Evolutionary conservation across 441 rosid genomes (phyloP).

Genomic region (Heliophila coronopifolia): DNA sequence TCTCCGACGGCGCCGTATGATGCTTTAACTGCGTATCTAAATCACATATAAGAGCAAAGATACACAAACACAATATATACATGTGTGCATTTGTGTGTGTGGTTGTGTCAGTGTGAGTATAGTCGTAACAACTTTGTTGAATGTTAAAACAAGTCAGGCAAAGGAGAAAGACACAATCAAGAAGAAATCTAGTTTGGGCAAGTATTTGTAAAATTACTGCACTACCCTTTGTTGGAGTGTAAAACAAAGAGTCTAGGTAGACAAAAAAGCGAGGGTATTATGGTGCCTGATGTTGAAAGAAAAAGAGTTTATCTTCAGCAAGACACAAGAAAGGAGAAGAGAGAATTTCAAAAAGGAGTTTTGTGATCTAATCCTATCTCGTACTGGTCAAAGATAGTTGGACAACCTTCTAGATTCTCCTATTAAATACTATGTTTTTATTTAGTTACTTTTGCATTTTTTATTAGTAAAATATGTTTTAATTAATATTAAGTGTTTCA

Average conservation of each 20-base stretch:
- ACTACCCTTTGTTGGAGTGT: too few species aligned
- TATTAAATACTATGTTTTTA: too few species aligned
- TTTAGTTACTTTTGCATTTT: too few species aligned
- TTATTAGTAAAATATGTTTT: too few species aligned
- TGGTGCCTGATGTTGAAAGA: background rate
- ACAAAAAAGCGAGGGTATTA: background rate
- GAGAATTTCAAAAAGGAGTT: background rate
- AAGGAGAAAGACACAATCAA: background rate
- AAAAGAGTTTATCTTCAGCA: constrained; percentile 9
- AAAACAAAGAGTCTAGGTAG: too few species aligned
- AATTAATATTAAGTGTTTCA: too few species aligned
- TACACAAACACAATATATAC: background rate
- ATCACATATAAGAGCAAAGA: constrained; percentile 1
- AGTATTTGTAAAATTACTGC: background rate
- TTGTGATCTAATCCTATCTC: constrained; percentile 5
- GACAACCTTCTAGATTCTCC: constrained; percentile 22
- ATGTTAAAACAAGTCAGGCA: background rate
- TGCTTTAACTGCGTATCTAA: background rate
- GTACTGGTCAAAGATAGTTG: constrained; percentile 23
- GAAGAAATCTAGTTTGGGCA: constrained; percentile 3
- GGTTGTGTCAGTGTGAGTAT: constrained; percentile 17
- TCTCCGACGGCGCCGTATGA: background rate
- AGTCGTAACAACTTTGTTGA: constrained; percentile 27
- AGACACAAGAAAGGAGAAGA: constrained; percentile 16
- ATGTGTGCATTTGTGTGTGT: constrained; percentile 2